Evolutionary conservation across 2,329 filamentous ascomycete genomes (phyloP), one percentile per base, ranked within the genome.

Genomic region (Thelonectria olida): DNA sequence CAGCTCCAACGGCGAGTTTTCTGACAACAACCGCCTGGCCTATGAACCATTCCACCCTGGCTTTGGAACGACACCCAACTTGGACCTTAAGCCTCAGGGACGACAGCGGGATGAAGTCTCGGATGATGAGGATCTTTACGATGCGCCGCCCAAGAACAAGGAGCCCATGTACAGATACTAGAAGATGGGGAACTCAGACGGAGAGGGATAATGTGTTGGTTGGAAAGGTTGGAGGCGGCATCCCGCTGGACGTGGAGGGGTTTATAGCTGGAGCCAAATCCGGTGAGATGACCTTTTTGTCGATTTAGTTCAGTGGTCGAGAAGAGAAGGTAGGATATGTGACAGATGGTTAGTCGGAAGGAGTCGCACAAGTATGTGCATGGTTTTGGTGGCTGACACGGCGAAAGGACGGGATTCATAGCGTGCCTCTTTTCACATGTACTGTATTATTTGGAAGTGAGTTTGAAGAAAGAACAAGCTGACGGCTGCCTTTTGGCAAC

Each of bases 11-110:
- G 55, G 58, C 13, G 64, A 66, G 28, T 65, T 69, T 41, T 54
- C 64, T 5, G 66, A 69, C 20, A 47, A 67, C 7, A 62, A 71
- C 6, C 69, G 73, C 3, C 68, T 77, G 27, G 69, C 72, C 5
- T 66, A 67, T 20, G 79, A 81, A 59, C 75, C 78, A 6, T 81
- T 76, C 63, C 74, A 80, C 48, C 78, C 79, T 2, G 78, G 79
- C 6, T 75, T 78, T 58, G 63, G 61, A 20, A 48, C 63, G 7
- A 64, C 60, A 34, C 64, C 63, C 15, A 67, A 53, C 23, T 54
- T 64, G 17, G 63, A 57, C 38, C 68, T 60, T 22, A 59, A 61
- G 28, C 48, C 63, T 13, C 50, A 65, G 38, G 56, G 56, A 19
- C 61, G 68, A 53, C 64, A 66, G 27, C 67, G 63, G 4, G 65